These are phyloP conservation scores for Testicularia cyperi DNA, from an alignment of 1,284 basidiomycete species.

Conservation along the genomic window DNA sequence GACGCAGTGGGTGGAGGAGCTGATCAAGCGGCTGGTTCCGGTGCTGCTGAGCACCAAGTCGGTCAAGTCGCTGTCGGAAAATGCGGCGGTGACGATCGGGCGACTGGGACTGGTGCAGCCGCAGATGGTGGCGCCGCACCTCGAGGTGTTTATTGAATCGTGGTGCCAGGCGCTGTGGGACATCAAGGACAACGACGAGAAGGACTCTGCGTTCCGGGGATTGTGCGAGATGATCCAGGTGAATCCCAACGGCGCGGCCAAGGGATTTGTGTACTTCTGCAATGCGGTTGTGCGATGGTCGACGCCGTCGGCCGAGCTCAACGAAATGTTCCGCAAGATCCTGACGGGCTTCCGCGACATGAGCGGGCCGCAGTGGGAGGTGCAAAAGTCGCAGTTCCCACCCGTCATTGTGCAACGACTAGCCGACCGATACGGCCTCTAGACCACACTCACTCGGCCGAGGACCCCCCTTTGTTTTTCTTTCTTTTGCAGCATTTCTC, in stretches of 20 bases:
- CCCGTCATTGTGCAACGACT: conserved; percentile 51
- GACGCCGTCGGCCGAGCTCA: conserved; percentile 50
- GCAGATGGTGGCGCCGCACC: conserved; percentile 79
- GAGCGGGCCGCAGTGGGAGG: conserved; percentile 67
- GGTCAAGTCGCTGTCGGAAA: conserved; percentile 91
- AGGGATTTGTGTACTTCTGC: conserved; percentile 59
- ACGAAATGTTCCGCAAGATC: conserved; percentile 63
- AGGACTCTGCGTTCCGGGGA: conserved; percentile 98
- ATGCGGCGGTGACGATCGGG: conserved; percentile 98
- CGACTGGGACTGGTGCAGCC: conserved; percentile 92
- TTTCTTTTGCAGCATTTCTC: neutral
- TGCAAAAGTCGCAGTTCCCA: conserved; percentile 52
- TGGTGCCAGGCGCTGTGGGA: conserved; percentile 98
- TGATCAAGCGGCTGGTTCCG: conserved; percentile 86
- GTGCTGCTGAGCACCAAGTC: conserved; percentile 87
- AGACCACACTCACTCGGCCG: too few species aligned
- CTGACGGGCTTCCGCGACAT: conserved; percentile 81
- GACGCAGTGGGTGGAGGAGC: conserved; percentile 62
- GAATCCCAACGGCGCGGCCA: conserved; percentile 69
- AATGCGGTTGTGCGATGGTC: conserved; percentile 59
- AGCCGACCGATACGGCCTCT: conserved; percentile 46
- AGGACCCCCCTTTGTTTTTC: too few species aligned
- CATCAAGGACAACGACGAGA: conserved; percentile 99
- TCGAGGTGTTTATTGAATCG: conserved; percentile 85
- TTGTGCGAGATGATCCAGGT: conserved; percentile 92